Conservation (phyloP, 169 alveolate genomes). For the Eimeria necatrix region DNA sequence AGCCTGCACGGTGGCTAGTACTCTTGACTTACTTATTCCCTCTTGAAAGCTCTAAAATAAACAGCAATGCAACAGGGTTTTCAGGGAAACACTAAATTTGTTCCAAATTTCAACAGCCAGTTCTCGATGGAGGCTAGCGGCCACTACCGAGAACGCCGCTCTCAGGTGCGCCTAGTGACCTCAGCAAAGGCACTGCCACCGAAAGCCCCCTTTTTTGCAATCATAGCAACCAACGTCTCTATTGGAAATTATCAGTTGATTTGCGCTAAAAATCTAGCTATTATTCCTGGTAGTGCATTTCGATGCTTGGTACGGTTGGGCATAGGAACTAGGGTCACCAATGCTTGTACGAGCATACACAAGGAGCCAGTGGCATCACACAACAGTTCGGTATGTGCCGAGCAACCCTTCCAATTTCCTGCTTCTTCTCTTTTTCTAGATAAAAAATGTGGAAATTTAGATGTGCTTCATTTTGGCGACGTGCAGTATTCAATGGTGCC, state of each 20-base stretch:
- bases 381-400: no score
- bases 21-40: neutral
- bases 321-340: no score
- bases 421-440: no score
- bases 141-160: conserved; percentile 20
- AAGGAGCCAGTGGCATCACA: no score
- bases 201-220: conserved; percentile 4
- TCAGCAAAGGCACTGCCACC: conserved; percentile 51
- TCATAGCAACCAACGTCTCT: neutral
- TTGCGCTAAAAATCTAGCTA: neutral
- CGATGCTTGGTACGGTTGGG: neutral
- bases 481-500: no score
- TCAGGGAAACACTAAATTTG: neutral
- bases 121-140: neutral
- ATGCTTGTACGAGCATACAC: no score
- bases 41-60: neutral
- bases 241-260: neutral
- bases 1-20: neutral
- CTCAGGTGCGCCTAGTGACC: conserved; percentile 53
- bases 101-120: neutral
- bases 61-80: neutral
- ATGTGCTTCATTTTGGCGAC: no score
- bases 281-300: neutral
- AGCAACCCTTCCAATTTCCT: no score
- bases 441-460: no score